These are phyloP conservation scores for Schoenoplectus triqueter DNA, from an alignment of 202 grass and related monocot species.

Conservation along the genomic window DNA sequence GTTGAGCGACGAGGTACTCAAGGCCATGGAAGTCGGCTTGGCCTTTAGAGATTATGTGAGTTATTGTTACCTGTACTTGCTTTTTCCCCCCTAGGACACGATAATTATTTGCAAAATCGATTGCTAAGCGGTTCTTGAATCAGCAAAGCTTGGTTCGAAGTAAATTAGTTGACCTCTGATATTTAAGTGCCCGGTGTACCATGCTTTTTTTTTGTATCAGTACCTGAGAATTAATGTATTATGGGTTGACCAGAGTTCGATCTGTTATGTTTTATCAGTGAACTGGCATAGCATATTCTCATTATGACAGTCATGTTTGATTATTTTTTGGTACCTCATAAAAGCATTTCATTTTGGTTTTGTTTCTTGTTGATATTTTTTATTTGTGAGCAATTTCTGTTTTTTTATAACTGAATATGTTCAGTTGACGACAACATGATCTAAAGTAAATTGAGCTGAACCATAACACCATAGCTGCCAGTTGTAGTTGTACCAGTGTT, in stretches of 20 bases:
- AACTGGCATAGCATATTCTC: not conserved
- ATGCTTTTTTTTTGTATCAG: not conserved
- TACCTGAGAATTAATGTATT: not conserved
- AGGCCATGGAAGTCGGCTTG: constrained; percentile 97
- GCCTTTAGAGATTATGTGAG: constrained; percentile 92
- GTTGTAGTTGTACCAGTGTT: not conserved
- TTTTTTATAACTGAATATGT: not conserved
- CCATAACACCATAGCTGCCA: not conserved
- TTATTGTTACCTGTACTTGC: not conserved
- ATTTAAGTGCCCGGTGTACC: not conserved
- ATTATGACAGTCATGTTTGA: not conserved
- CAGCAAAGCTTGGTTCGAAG: not conserved
- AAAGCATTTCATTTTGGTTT: not conserved
- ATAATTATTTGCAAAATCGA: not conserved
- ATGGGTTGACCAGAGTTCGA: not conserved
- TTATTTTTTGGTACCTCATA: not conserved
- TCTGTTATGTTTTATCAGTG: not conserved
- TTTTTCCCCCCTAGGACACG: not conserved
- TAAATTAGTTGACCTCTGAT: not conserved
- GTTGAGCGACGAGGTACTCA: constrained; percentile 84
- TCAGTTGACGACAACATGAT: not conserved
- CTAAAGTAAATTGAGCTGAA: not conserved
- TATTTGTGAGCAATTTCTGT: not conserved
- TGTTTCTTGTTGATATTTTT: not conserved
- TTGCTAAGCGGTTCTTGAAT: not conserved